These are phyloP conservation scores for Casuarina equisetifolia DNA, from an alignment of 306 rosid genomes.

Conservation along the genomic window DNA sequence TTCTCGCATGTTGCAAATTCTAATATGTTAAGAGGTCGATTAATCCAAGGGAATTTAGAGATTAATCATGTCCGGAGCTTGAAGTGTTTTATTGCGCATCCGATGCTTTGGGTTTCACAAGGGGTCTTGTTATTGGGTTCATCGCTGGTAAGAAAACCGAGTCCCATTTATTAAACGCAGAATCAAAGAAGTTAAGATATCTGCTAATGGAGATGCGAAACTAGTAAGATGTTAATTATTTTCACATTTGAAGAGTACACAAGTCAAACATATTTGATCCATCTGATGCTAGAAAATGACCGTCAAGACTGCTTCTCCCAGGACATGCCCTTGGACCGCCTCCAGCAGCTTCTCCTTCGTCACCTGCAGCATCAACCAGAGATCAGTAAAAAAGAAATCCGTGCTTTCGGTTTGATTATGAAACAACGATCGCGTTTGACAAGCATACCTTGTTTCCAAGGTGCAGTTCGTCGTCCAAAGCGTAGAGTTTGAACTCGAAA, in stretches of 20 bases:
- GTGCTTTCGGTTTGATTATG: background rate
- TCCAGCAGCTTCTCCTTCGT: constrained; percentile 78
- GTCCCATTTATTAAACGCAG: too few relatives aligned
- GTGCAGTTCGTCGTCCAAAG: constrained; percentile 61
- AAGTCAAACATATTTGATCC: background rate
- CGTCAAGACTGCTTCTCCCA: constrained; percentile 59
- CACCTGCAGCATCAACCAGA: constrained; percentile 37
- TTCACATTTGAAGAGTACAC: background rate
- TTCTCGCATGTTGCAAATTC: too few relatives aligned
- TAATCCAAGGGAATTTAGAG: too few relatives aligned
- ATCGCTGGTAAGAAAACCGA: too few relatives aligned
- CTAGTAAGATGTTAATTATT: too few relatives aligned
- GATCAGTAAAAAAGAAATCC: background rate
- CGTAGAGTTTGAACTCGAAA: constrained; percentile 68
- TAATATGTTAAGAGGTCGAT: too few relatives aligned
- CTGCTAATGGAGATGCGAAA: background rate
- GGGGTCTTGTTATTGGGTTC: too few relatives aligned
- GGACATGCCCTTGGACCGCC: constrained; percentile 57
- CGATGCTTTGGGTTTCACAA: too few relatives aligned
- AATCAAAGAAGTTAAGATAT: too few relatives aligned
- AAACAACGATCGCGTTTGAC: background rate
- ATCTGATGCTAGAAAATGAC: constrained; percentile 37
- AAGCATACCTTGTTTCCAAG: constrained; percentile 68
- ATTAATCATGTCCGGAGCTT: too few relatives aligned
- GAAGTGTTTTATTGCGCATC: too few relatives aligned